Conservation (phyloP, 306 rosid species). For the Chamaecrista fasciculata region DNA sequence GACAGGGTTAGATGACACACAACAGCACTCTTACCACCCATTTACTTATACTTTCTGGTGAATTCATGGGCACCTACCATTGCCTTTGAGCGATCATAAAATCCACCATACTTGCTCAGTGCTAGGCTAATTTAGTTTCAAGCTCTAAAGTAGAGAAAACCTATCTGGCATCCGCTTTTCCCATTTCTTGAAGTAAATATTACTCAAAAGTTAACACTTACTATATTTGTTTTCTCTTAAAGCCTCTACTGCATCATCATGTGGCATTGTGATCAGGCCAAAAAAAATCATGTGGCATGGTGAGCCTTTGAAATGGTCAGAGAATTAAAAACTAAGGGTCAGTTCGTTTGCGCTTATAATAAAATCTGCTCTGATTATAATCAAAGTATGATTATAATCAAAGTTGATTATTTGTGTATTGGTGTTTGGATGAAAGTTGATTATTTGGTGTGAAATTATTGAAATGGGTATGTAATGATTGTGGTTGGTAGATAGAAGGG, state of each 20-base stretch:
- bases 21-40: neutral
- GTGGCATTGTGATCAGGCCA: neutral
- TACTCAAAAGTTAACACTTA: neutral
- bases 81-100: neutral
- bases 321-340: too few relatives aligned
- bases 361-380: too few relatives aligned
- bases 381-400: too few relatives aligned
- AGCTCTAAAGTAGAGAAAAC: neutral
- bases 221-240: neutral
- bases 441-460: too few relatives aligned
- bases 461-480: too few relatives aligned
- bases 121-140: neutral
- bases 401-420: too few relatives aligned
- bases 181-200: neutral
- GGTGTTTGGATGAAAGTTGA: too few relatives aligned
- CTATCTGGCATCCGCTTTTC: neutral
- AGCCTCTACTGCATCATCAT: constrained; percentile 17
- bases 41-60: neutral
- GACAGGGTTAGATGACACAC: neutral
- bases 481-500: too few relatives aligned
- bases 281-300: constrained; percentile 2
- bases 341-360: too few relatives aligned
- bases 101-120: neutral
- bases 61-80: neutral
- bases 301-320: constrained; percentile 5